These are phyloP conservation scores for Protomyces arabidopsidicola DNA, from an alignment of 1,139 yeast genomes.

Conservation along the genomic window DNA sequence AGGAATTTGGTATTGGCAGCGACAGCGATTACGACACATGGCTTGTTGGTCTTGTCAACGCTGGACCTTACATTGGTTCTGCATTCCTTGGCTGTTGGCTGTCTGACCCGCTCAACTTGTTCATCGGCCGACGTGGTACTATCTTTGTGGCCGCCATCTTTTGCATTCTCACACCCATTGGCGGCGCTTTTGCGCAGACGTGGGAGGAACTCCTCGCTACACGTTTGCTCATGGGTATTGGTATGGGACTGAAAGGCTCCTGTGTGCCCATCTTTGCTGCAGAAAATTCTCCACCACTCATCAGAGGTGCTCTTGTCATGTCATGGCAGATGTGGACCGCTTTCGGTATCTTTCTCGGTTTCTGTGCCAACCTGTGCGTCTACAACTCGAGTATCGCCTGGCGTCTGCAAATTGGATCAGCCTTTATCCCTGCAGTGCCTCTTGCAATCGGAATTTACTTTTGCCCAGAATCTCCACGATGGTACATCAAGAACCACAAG, in stretches of 20 bases:
- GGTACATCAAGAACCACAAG: constrained; percentile 66
- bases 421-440: constrained; percentile 65
- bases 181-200: constrained; percentile 66
- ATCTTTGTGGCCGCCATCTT: constrained; percentile 63
- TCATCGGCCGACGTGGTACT: constrained; percentile 67
- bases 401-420: constrained; percentile 79
- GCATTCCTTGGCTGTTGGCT: constrained; percentile 68
- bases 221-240: constrained; percentile 66
- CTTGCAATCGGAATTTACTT: constrained; percentile 64
- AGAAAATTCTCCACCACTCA: constrained; percentile 70
- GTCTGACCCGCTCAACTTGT: constrained; percentile 61
- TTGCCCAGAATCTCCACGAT: constrained; percentile 75
- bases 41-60: constrained; percentile 69
- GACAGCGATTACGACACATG: constrained; percentile 51
- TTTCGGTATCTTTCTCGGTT: constrained; percentile 78
- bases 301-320: constrained; percentile 79
- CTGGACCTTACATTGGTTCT: constrained; percentile 77
- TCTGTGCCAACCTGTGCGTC: constrained; percentile 63
- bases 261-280: constrained; percentile 80
- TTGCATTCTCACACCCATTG: constrained; percentile 64
- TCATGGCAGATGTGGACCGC: constrained; percentile 89
- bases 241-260: constrained; percentile 74
- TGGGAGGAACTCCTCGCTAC: constrained; percentile 78
- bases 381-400: constrained; percentile 55
- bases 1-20: constrained; percentile 42